phyloP scores from a whole-genome alignment of 306 rosid genomes.

The Quercus berberidifolia region DNA sequence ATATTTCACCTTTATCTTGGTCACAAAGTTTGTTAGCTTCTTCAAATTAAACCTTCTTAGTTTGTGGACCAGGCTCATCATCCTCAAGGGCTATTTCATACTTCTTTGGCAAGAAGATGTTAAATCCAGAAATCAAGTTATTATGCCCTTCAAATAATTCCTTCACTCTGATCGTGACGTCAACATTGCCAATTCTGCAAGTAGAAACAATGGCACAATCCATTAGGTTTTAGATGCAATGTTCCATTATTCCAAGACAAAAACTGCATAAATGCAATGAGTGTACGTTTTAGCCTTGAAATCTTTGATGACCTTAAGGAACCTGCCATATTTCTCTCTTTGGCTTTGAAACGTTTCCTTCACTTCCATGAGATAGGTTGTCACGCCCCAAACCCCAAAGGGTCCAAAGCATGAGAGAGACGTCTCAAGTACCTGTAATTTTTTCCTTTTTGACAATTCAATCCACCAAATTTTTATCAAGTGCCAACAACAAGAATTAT shows the following conservation, averaged over 20 bases:
- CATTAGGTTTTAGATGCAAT: slow-evolving; percentile 11
- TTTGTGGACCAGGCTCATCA: slow-evolving; percentile 63
- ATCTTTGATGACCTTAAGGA: slow-evolving; percentile 94
- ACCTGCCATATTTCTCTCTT: slow-evolving; percentile 69
- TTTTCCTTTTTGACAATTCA: no score
- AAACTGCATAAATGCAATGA: slow-evolving; percentile 7
- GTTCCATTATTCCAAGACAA: slow-evolving; percentile 7
- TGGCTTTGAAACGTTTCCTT: slow-evolving; percentile 84
- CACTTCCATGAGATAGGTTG: slow-evolving; percentile 80
- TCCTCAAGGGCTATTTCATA: slow-evolving; percentile 88
- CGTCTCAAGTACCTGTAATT: no score
- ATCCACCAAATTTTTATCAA: no score
- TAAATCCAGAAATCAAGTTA: slow-evolving; percentile 87
- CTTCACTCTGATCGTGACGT: slow-evolving; percentile 90
- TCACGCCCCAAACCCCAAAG: no score
- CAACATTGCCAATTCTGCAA: slow-evolving; percentile 83
- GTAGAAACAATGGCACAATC: slow-evolving; percentile 18
- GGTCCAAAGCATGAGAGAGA: no score
- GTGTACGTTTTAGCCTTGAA: slow-evolving; percentile 86
- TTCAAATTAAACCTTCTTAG: slow-evolving; percentile 89
- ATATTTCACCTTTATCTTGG: slow-evolving; percentile 84
- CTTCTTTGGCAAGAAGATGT: slow-evolving; percentile 94
- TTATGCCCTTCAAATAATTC: slow-evolving; percentile 88
- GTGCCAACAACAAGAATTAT: no score
- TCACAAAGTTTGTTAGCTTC: slow-evolving; percentile 95